Conservation (phyloP, 306 rosid species). For the Casuarina glauca region DNA sequence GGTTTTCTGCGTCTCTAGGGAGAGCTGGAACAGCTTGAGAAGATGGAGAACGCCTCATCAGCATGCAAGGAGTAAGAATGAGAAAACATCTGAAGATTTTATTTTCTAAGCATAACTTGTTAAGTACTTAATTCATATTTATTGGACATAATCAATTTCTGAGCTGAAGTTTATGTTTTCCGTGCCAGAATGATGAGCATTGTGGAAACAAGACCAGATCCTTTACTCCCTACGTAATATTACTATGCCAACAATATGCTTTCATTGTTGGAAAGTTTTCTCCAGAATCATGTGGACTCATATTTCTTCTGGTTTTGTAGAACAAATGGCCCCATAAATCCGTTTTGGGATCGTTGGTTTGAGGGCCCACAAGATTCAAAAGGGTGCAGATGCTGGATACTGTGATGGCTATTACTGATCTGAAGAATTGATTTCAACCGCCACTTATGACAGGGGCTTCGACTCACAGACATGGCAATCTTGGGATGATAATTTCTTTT, state of each 20-base stretch:
- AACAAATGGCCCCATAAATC: constrained; percentile 72
- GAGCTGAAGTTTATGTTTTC: constrained; percentile 26
- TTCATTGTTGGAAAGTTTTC: constrained; percentile 3
- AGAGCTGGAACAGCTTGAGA: constrained; percentile 82
- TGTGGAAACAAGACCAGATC: constrained; percentile 84
- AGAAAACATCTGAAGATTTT: background rate
- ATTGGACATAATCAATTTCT: constrained; percentile 18
- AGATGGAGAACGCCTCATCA: constrained; percentile 72
- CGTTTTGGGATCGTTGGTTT: constrained; percentile 94
- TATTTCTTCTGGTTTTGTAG: constrained; percentile 43
- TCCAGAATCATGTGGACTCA: constrained; percentile 13
- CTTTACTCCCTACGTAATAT: constrained; percentile 75
- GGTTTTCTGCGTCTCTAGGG: constrained; percentile 47
- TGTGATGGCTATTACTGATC: constrained; percentile 44
- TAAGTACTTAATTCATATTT: constrained; percentile 10
- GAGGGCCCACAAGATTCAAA: constrained; percentile 87
- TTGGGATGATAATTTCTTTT: background rate
- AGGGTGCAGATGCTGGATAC: constrained; percentile 90
- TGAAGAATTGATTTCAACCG: constrained; percentile 1
- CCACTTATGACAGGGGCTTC: constrained; percentile 29
- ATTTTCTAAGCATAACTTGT: background rate
- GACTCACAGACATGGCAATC: constrained; percentile 24
- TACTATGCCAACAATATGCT: constrained; percentile 9
- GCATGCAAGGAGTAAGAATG: constrained; percentile 83
- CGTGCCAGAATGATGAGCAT: constrained; percentile 66